phyloP scores from a whole-genome alignment of 176 grass and related monocot genomes.

The Olyra latifolia region DNA sequence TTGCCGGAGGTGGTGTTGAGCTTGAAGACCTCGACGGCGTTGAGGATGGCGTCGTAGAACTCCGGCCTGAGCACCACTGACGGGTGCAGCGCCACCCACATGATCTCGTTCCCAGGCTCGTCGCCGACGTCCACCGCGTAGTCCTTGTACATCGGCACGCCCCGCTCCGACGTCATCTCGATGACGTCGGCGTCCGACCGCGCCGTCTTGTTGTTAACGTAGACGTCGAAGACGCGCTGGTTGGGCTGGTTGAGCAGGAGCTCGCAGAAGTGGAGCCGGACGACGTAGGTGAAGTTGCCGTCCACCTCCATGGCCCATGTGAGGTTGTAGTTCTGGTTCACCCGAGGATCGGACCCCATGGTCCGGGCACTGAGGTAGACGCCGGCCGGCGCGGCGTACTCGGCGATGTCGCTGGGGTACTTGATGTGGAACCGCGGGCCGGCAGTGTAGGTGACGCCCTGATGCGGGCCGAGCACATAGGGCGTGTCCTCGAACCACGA shows the following conservation, averaged over 20 bases:
- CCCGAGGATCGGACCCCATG: conserved; percentile 70
- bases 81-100: conserved; percentile 78
- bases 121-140: conserved; percentile 47
- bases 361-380: conserved; percentile 58
- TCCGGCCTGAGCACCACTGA: conserved; percentile 56
- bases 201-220: conserved; percentile 82
- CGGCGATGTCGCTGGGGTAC: conserved; percentile 40
- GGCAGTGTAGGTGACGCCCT: conserved; percentile 51
- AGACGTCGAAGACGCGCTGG: conserved; percentile 80
- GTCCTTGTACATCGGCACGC: conserved; percentile 72
- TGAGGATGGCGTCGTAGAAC: conserved; percentile 74
- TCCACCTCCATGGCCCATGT: conserved; percentile 71
- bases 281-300: conserved; percentile 79
- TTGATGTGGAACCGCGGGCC: conserved; percentile 39
- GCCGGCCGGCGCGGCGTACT: conserved; percentile 58
- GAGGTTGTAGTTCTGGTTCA: conserved; percentile 82
- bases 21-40: conserved; percentile 87
- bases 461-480: conserved; percentile 48
- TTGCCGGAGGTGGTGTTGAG: conserved; percentile 49
- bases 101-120: conserved; percentile 37
- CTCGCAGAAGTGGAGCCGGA: conserved; percentile 80
- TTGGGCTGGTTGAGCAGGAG: conserved; percentile 59
- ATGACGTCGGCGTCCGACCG: conserved; percentile 62
- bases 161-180: conserved; percentile 46
- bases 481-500: conserved; percentile 81